Conservation (phyloP, 805 yeast species). For the Blastobotrys peoriensis region DNA sequence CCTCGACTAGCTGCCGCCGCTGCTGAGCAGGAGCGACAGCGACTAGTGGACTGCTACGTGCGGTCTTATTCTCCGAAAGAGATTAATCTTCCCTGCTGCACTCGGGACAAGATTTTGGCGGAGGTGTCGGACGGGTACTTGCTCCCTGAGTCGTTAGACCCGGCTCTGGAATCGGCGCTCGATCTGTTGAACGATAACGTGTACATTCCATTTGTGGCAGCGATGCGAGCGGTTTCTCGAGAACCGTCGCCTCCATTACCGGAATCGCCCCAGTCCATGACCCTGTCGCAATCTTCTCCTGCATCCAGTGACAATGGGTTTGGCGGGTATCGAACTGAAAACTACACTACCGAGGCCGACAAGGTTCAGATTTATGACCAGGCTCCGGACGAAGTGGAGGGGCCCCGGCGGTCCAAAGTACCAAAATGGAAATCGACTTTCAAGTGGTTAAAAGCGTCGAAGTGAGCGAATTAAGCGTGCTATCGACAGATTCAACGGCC, state of each 20-base stretch:
- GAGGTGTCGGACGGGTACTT: not conserved
- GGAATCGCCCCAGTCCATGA: not conserved
- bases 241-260: not conserved
- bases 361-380: no score
- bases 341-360: not conserved
- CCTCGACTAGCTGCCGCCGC: not conserved
- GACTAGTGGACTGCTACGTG: conserved; percentile 25
- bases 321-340: not conserved
- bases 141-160: conserved; percentile 9
- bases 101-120: conserved; percentile 21
- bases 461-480: no score
- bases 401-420: no score
- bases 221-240: not conserved
- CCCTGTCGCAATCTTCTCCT: not conserved
- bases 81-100: conserved; percentile 26
- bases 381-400: no score
- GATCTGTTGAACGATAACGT: conserved; percentile 27
- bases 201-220: conserved; percentile 23
- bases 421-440: not conserved
- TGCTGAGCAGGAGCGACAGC: conserved; percentile 19
- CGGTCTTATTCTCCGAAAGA: conserved; percentile 24
- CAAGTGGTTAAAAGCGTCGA: not conserved
- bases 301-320: not conserved
- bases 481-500: no score
- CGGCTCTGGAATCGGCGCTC: conserved; percentile 19